Conservation (phyloP, 1,284 basidiomycete species). For the Trichosporon inkin region DNA sequence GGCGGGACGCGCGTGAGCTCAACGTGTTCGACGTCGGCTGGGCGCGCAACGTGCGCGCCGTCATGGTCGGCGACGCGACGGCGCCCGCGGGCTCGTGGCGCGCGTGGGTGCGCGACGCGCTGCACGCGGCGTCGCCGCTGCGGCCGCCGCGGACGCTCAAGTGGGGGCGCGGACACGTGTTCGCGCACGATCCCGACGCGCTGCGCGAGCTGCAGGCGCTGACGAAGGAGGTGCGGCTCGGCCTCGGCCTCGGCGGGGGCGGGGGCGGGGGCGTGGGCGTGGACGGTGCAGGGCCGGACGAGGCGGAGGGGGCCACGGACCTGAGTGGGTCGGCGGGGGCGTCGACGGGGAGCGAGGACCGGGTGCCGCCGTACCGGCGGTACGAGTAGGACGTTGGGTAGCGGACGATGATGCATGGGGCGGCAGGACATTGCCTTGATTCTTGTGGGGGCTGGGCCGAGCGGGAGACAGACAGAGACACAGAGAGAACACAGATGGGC, state of each 20-base stretch:
- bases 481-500: too few species aligned
- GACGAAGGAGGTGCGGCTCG: slow-evolving; percentile 34
- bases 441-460: too few species aligned
- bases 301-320: too few species aligned
- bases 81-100: neutral
- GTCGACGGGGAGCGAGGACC: slow-evolving; percentile 12
- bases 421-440: too few species aligned
- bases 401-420: too few species aligned
- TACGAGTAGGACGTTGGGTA: neutral
- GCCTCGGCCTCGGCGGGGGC: slow-evolving; percentile 5
- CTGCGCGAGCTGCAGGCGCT: slow-evolving; percentile 28
- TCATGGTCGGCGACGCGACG: slow-evolving; percentile 28
- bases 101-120: slow-evolving; percentile 1
- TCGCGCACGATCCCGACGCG: slow-evolving; percentile 30
- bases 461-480: too few species aligned
- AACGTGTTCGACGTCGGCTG: slow-evolving; percentile 73
- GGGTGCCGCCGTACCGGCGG: neutral
- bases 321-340: neutral
- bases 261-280: neutral
- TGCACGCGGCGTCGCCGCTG: slow-evolving; percentile 23
- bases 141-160: neutral
- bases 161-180: slow-evolving; percentile 34
- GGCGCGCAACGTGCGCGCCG: slow-evolving; percentile 55
- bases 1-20: slow-evolving; percentile 62
- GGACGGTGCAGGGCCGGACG: too few species aligned